Conservation (phyloP, 371 early-diverging fungal species). For the Fennellomyces sp. region DNA sequence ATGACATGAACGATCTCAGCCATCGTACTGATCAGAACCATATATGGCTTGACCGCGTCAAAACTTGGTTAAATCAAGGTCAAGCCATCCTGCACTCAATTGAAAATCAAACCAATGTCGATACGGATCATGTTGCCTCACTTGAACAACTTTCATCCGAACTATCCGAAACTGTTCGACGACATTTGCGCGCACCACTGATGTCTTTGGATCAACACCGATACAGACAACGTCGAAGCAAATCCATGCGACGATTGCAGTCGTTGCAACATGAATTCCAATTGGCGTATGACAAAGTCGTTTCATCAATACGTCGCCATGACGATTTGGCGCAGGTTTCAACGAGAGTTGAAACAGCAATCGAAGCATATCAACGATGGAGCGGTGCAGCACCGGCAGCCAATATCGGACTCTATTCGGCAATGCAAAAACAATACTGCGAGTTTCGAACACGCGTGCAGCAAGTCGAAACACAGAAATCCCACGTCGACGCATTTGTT, state of each 20-base stretch:
- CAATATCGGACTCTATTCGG: neutral
- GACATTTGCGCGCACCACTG: no score
- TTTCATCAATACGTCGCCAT: no score
- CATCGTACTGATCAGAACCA: neutral
- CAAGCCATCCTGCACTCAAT: neutral
- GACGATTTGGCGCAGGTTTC: no score
- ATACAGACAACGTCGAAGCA: no score
- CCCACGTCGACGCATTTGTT: neutral
- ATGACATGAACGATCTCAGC: neutral
- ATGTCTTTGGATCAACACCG: no score
- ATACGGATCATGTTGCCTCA: neutral
- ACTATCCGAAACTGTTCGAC: no score
- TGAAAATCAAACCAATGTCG: neutral
- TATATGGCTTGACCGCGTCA: neutral
- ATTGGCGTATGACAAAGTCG: no score
- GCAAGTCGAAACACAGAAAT: neutral
- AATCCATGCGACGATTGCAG: no score
- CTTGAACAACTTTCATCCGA: no score
- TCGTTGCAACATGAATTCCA: no score
- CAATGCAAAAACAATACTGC: slow-evolving; percentile 5
- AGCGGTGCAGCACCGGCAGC: neutral
- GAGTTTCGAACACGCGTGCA: neutral
- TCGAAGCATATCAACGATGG: neutral
- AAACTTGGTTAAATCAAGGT: neutral
- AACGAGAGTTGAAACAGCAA: no score